Evolutionary conservation across 2,329 filamentous ascomycete genomes (phyloP).

Genomic region (Cryoendolithus antarcticus): DNA sequence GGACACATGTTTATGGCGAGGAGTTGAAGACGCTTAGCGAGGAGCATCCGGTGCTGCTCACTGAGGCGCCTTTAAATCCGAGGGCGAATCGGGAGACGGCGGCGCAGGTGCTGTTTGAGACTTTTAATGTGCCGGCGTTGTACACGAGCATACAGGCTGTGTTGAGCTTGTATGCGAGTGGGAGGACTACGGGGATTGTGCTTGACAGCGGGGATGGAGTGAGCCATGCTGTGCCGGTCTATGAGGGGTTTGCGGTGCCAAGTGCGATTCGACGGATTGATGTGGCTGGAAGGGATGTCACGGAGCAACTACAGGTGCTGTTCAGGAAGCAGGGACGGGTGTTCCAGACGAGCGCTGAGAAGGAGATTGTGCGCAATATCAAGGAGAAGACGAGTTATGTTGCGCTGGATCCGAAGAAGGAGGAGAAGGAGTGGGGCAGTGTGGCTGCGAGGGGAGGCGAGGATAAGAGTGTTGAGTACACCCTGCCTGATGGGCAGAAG

Average conservation of each 20-base stretch:
- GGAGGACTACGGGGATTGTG: constrained; percentile 89
- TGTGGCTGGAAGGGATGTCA: constrained; percentile 90
- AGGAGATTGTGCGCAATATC: constrained; percentile 94
- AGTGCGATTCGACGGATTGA: constrained; percentile 93
- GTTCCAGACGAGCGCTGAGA: constrained; percentile 96
- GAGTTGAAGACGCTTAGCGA: constrained; percentile 94
- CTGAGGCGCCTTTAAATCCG: constrained; percentile 90
- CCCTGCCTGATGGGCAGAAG: constrained; percentile 82
- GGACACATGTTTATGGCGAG: constrained; percentile 94
- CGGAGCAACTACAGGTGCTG: constrained; percentile 83
- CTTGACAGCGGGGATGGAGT: constrained; percentile 93
- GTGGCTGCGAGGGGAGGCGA: constrained; percentile 53
- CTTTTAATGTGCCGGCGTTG: constrained; percentile 92
- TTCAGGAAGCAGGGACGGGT: constrained; percentile 86
- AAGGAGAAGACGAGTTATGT: constrained; percentile 94
- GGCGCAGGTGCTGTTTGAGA: constrained; percentile 95
- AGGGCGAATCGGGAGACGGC: constrained; percentile 91
- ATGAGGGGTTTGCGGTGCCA: constrained; percentile 93
- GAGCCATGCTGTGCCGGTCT: constrained; percentile 92
- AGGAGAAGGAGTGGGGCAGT: constrained; percentile 88
- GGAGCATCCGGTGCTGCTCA: constrained; percentile 95
- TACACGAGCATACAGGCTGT: constrained; percentile 97
- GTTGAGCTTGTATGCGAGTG: constrained; percentile 87
- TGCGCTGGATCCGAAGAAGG: constrained; percentile 75
- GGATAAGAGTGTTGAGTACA: constrained; percentile 73